Evolutionary conservation across 768 basidiomycete genomes (phyloP), one percentile per base, ranked within the genome.

Genomic region (Tylopilus balloui): DNA sequence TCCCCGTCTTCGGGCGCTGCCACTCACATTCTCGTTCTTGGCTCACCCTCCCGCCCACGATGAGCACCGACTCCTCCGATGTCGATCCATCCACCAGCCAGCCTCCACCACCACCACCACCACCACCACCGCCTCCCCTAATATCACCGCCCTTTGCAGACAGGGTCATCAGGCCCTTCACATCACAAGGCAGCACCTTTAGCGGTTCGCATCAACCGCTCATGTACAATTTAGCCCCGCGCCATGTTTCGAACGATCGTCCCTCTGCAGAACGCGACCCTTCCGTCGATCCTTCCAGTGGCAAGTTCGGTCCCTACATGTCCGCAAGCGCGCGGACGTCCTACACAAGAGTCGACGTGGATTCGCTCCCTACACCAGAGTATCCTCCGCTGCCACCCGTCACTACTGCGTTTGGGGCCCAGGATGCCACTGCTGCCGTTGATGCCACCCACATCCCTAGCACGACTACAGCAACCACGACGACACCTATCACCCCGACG

Each of bases 281-380:
- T 6, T 6, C 10, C 17, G 8, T 15, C 21, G 49, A 58, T 31
- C 52, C 42, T 9, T 21, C 44, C 14, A 31, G 31, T 3, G n/a
- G 48, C 35, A 52, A 19, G 3, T 40, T 48, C 4, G 54, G 60
- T 10, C 62, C 65, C 48, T 52, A 65, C 53, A 48, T 64, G 27
- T 72, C 75, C 17, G 69, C 75, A 29, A 74, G 74, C 43, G 73
- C 79, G 0, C 73, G 78, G 20, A 79, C 79, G 7, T 79, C 79
- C 11, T 76, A 74, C 53, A 81, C 79, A 2, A 73, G 73, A 21
- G 78, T 80, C 27, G 74, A 77, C 48, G 60, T 66, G 3, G 70
- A 71, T 17, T 67, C 54, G 3, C 1, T 51, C 2, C 43, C 61
- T 2, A n/a, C 36, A 0, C 56, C 65, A 5, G 38, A 51, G 6